A percentile compares a stretch with the other conserved stretches of the same genome.
These are phyloP conservation scores for Globisporangium barbulae DNA, from an alignment of 352 stramenopile genomes.

Conservation along the genomic window DNA sequence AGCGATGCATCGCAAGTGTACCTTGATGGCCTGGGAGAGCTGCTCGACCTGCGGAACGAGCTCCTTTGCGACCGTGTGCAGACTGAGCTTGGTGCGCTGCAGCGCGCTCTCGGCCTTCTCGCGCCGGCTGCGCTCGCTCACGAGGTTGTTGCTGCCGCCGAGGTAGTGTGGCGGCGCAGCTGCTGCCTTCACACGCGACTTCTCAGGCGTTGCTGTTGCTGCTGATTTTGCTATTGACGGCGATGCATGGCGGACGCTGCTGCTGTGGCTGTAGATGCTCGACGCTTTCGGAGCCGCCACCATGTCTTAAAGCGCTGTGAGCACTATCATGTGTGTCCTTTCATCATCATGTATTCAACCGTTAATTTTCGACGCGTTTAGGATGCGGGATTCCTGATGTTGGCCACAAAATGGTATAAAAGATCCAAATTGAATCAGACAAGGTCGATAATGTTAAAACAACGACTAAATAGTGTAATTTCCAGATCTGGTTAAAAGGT, in stretches of 20 bases:
- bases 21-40: slow-evolving; percentile 46
- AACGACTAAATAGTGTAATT: too few relatives aligned
- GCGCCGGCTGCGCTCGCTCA: slow-evolving; percentile 51
- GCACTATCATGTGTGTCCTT: too few relatives aligned
- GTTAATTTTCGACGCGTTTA: too few relatives aligned
- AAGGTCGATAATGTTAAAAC: too few relatives aligned
- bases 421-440: too few relatives aligned
- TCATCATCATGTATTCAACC: too few relatives aligned
- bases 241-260: neutral
- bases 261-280: neutral
- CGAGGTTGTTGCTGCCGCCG: slow-evolving; percentile 65
- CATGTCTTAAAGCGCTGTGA: too few relatives aligned
- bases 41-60: slow-evolving; percentile 48
- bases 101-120: slow-evolving; percentile 47
- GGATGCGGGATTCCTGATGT: too few relatives aligned
- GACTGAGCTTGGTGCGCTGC: slow-evolving; percentile 29
- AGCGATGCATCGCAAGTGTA: slow-evolving; percentile 9
- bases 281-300: neutral
- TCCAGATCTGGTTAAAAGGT: too few relatives aligned
- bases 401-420: too few relatives aligned
- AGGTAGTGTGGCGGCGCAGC: slow-evolving; percentile 36
- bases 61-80: slow-evolving; percentile 36
- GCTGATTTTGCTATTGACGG: neutral
- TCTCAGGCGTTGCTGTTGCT: neutral
- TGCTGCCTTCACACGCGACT: slow-evolving; percentile 1